These are phyloP conservation scores for Yamadazyma phyllophila DNA, from an alignment of 805 yeast species.

Conservation along the genomic window DNA sequence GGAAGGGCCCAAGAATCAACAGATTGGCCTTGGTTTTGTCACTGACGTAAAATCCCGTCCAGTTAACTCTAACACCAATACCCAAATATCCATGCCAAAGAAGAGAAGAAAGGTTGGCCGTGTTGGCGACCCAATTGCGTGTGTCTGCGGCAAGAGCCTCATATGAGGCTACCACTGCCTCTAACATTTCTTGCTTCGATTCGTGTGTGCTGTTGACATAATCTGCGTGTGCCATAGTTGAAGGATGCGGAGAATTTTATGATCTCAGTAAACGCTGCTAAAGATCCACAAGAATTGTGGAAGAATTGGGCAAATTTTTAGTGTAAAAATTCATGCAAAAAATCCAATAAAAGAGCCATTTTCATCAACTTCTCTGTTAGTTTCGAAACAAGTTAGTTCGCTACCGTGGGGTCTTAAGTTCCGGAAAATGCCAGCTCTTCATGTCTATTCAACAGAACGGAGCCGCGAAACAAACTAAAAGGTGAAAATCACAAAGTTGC, in stretches of 20 bases:
- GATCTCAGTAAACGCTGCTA: neutral
- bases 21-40: slow-evolving; percentile 37
- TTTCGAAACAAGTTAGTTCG: too few relatives aligned
- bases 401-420: too few relatives aligned
- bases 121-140: slow-evolving; percentile 83
- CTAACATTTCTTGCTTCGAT: slow-evolving; percentile 54
- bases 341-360: too few relatives aligned
- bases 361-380: too few relatives aligned
- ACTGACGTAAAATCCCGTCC: slow-evolving; percentile 88
- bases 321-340: too few relatives aligned
- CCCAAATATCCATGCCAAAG: slow-evolving; percentile 85
- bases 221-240: slow-evolving; percentile 61
- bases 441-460: too few relatives aligned
- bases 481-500: too few relatives aligned
- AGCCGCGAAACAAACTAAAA: too few relatives aligned
- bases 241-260: neutral
- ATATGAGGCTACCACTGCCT: slow-evolving; percentile 58
- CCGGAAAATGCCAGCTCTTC: too few relatives aligned
- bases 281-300: neutral
- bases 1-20: slow-evolving; percentile 86
- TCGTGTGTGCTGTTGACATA: slow-evolving; percentile 43
- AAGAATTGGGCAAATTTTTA: neutral
- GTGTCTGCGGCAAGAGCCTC: slow-evolving; percentile 62
- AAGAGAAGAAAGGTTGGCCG: slow-evolving; percentile 82
- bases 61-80: slow-evolving; percentile 59